Conservation (phyloP, 345 rosid species). For the Dipteronia sinensis region DNA sequence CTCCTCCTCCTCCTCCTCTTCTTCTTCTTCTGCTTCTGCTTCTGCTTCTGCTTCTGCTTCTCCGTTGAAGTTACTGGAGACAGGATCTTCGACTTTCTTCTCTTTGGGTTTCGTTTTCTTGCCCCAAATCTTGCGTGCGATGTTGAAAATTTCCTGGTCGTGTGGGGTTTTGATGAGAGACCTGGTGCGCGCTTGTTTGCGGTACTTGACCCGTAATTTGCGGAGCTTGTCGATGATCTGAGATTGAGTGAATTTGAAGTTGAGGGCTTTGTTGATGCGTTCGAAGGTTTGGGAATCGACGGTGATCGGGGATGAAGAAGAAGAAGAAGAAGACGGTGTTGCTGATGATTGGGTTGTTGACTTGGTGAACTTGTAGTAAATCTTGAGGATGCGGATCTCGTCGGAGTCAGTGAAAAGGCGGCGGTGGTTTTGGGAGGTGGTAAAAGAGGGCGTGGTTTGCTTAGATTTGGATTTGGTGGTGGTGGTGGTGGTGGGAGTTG, state of each 20-base stretch:
- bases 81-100: neutral
- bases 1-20: neutral
- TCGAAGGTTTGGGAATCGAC: slow-evolving; percentile 15
- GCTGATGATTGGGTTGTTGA: neutral
- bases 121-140: slow-evolving; percentile 34
- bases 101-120: slow-evolving; percentile 1
- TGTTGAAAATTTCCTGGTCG: slow-evolving; percentile 26
- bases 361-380: slow-evolving; percentile 16
- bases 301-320: slow-evolving; percentile 1
- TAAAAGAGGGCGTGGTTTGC: neutral
- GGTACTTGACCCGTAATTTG: slow-evolving; percentile 33
- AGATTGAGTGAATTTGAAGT: slow-evolving; percentile 27
- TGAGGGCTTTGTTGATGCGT: slow-evolving; percentile 22
- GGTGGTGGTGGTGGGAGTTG: neutral
- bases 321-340: neutral
- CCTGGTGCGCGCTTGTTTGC: slow-evolving; percentile 30
- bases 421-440: neutral
- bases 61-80: neutral
- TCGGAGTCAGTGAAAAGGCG: slow-evolving; percentile 32
- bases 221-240: slow-evolving; percentile 38
- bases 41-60: neutral
- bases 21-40: neutral
- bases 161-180: slow-evolving; percentile 33
- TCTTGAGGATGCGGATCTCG: slow-evolving; percentile 35
- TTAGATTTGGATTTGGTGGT: neutral